phyloP scores from a whole-genome alignment of 805 yeast genomes.

The Nakazawaea molendinolei region DNA sequence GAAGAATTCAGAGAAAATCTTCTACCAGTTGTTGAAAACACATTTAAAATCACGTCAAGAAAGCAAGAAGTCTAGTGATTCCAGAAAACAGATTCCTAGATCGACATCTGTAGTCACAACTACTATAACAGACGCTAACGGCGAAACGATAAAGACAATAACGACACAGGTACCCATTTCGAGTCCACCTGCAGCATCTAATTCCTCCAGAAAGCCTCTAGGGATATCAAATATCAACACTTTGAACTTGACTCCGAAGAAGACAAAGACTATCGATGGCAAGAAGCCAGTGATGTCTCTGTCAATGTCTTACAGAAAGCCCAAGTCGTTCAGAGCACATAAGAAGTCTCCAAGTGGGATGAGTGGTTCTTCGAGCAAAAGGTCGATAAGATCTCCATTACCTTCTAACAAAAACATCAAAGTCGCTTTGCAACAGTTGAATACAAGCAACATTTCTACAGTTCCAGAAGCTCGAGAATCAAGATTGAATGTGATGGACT shows the following conservation, averaged over 20 bases:
- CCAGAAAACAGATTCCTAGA: constrained; percentile 15
- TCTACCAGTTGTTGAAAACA: constrained; percentile 66
- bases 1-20: constrained; percentile 72
- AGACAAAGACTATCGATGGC: constrained; percentile 18
- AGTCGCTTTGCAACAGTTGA: neutral
- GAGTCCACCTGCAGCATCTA: neutral
- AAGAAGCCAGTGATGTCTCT: constrained; percentile 36
- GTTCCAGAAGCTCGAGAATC: constrained; percentile 9
- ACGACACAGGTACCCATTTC: constrained; percentile 23
- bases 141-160: constrained; percentile 21
- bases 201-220: constrained; percentile 7
- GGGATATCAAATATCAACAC: constrained; percentile 6
- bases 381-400: constrained; percentile 1
- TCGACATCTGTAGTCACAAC: constrained; percentile 26
- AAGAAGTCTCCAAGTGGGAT: constrained; percentile 13
- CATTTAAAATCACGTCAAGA: constrained; percentile 62
- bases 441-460: too few relatives aligned
- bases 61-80: constrained; percentile 8
- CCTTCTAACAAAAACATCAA: neutral
- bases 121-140: constrained; percentile 27
- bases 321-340: constrained; percentile 34
- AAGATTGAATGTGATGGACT: constrained; percentile 11
- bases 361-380: constrained; percentile 11
- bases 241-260: constrained; percentile 23
- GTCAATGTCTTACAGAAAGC: constrained; percentile 42